Base-by-base conservation (phyloP, 2,329 filamentous ascomycete species). In the Orbilia oligospora region DNA sequence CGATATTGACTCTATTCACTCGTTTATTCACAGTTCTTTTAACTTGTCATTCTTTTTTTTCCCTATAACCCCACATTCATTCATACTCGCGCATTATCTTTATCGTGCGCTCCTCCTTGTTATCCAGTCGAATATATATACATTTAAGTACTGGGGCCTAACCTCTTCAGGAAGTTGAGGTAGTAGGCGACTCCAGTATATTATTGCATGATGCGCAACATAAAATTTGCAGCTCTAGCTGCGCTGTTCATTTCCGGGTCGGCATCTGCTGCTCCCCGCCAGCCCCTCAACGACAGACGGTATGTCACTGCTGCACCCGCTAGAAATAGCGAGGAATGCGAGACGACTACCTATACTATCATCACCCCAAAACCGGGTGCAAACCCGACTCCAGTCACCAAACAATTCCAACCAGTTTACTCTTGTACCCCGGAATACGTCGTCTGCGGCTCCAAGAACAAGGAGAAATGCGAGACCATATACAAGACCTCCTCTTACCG, bases 341-440 rank as follows among this genome's bases (percentile, higher is more conserved):
- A 68, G 6, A 68, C 75, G 5, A 78, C 53, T 9, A 78, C 63
- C n/a, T 78, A 72, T 33, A 69, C 75, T 3, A 53, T 72, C 14
- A 72, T 72, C 18, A 51, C 36, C 27, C 75, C 75, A 1, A 72
- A 72, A 18, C 75, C 75, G 5, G 75, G 75, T 14, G 64, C 64
- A 49, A 78, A 72, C 10, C 75, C 75, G 9, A 78, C 75, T 8
- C 68, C 75, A 3, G 68, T 78, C 18, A 72, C 75, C 22, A 72
- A 56, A 36, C 75, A 78, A 33, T 78, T 78, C 55, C 75, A 72
- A 30, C 68, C 75, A 33, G 64, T 78, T 14, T 55, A 72, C 46
- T 49, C 75, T n/a, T 78, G 68, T 33, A 78, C 63, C 61, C 75
- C 75, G 36, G 75, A 72, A 0, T 78, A 78, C 16, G 68, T 72